Base-by-base conservation (phyloP, 176 grass and related monocot genomes). In the Oryza officinalis region DNA sequence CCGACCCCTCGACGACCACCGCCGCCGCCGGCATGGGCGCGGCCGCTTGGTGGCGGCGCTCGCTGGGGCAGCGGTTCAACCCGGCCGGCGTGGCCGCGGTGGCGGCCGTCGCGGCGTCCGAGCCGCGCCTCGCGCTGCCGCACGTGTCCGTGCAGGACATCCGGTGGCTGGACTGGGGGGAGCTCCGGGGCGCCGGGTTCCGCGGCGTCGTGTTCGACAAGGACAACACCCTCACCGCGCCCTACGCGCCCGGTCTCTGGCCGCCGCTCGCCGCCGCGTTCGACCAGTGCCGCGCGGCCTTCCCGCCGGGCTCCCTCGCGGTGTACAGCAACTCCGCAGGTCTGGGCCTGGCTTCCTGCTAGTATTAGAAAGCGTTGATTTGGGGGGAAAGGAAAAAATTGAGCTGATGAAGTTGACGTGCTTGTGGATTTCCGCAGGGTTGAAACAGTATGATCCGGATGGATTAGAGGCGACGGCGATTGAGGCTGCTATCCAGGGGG, bases 141-240 rank as follows among this genome's bases (percentile, higher is more conserved):
- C 96, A 98, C 80, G 67, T 92, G 13, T 76, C 87, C 31, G 89
- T 95, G 68, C 89, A 78, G 63, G 96, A 98, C 74, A 90, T 98
- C 81, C 57, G 93, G 73, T 94, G 85, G 87, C 50, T 98, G 18
- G 93, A 98, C 87, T 95, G 96, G 96, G 82, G 77, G 30, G 91
- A 87, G 83, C 91, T 95, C 77, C 93, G 87, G 45, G 91, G 87
- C 78, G 90, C 88, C 69, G 96, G 96, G 10, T 95, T 98, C 86
- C 85, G 89, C 31, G 96, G 96, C 74, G 93, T 98, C 72, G 91
- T 98, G 49, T 93, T 98, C 73, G 96, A 98, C 87, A 95, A 98
- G 93, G 96, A 98, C 85, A 98, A 98, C 82, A 98, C 96, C n/a
- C 89, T 98, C 83, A 98, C 96, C 13, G 72, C 89, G 22, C 96